These are phyloP conservation scores for Naegleria gruberi DNA, from an alignment of 208 protist species.

Conservation along the genomic window DNA sequence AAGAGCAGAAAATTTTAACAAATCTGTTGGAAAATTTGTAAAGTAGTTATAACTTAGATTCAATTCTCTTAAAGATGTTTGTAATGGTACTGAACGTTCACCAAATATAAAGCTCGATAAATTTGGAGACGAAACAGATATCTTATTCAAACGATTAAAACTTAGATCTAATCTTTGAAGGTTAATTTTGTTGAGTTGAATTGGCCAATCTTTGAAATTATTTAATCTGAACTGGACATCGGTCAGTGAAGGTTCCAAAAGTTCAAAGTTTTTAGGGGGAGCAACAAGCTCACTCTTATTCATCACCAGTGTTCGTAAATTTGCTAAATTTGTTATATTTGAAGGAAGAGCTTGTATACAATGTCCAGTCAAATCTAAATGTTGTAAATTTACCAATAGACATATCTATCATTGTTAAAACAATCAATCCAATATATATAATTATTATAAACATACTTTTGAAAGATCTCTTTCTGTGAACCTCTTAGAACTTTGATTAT, in stretches of 20 bases:
- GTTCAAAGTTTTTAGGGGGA: neutral
- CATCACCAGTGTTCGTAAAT: neutral
- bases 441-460: neutral
- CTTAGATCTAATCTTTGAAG: neutral
- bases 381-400: neutral
- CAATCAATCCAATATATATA: too few species aligned
- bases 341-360: neutral
- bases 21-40: neutral
- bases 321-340: neutral
- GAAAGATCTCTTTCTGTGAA: neutral
- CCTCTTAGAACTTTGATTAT: neutral
- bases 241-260: neutral
- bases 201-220: neutral
- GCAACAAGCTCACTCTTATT: neutral
- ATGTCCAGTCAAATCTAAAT: conserved; percentile 7
- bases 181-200: neutral
- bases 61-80: neutral
- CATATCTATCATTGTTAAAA: neutral
- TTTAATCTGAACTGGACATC: neutral
- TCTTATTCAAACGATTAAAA: neutral
- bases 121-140: neutral
- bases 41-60: conserved; percentile 9
- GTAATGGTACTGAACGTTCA: neutral
- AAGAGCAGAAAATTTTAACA: neutral
- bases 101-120: neutral